Base-by-base conservation (phyloP, 306 rosid species). In the Cotoneaster glaucophyllus region DNA sequence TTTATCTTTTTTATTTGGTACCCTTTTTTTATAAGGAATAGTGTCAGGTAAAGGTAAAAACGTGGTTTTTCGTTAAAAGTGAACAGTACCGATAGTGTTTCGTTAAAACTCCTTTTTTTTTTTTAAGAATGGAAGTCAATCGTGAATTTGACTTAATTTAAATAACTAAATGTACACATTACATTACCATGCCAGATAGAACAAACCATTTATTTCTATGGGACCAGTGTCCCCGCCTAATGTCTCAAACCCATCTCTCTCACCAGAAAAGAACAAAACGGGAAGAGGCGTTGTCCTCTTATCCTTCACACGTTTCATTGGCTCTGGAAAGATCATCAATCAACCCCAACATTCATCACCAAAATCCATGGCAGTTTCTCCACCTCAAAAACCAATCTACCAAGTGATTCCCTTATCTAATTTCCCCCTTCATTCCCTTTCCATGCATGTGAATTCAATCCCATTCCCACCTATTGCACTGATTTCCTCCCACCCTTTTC, bases 291-390 rank as follows among this genome's bases (percentile, higher is more conserved):
- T 84, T 57, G 78, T 62, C 77, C 83, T 70, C 80, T 67, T 91
- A 85, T 89, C 87, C 86, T 81, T 86, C 90, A 84, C 74, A 44
- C 61, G 71, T 76, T 80, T 80, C 77, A 28, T 58, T 87, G 96
- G 89, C 73, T 90, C 83, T 82, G 15, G 82, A 81, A 75, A 22
- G 14, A 73, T 87, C 92, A 85, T 44, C 37, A 48, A 48, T 48
- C 53, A 14, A 13, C 19, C 53, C 53, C 3, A 19, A 48, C 18
- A 45, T 45, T 87, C 92, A 85, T 66, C 88, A 77, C 41, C 39
- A 61, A 32, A 81, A 75, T 74, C 43, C 80, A 78, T 78, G 50
- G 80, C 69, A 37, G 61, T 74, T 80, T 78, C 84, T 74, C 74
- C 78, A 65, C 86, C 86, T 69, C 85, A 68, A 45, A 48, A 70